A percentile compares a stretch with the other conserved stretches of the same genome.
phyloP scores from a whole-genome alignment of 2,329 filamentous ascomycete species.

The Ascomycota sp. region DNA sequence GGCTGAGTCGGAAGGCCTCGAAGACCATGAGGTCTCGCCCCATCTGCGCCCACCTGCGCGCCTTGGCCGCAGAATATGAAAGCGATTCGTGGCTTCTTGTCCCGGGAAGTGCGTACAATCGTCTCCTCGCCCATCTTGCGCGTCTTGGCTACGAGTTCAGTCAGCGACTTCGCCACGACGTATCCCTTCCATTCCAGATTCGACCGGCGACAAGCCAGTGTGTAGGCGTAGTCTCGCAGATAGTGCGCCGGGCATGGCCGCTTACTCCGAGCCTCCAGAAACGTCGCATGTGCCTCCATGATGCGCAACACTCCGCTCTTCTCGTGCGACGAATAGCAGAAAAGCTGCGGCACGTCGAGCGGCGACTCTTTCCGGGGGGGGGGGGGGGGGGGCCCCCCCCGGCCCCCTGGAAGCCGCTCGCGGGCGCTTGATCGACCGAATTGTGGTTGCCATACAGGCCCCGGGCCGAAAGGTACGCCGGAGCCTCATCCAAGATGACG shows the following conservation, averaged over 20 bases:
- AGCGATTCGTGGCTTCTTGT: conserved; percentile 12
- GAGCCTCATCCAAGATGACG: conserved; percentile 27
- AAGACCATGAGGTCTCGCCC: conserved; percentile 19
- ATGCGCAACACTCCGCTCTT: conserved; percentile 17
- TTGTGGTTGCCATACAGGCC: conserved; percentile 16
- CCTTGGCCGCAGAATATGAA: conserved; percentile 25
- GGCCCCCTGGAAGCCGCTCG: background rate
- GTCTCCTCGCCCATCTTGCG: conserved; percentile 3
- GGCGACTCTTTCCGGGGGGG: background rate
- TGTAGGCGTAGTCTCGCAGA: conserved; percentile 24
- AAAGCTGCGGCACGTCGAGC: conserved; percentile 12
- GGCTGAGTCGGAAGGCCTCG: conserved; percentile 18
- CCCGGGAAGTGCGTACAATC: conserved; percentile 7
- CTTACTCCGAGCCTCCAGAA: conserved; percentile 8
- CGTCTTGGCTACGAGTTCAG: conserved; percentile 14
- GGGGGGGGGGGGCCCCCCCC: background rate
- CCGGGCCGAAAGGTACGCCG: conserved; percentile 16
- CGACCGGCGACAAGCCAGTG: conserved; percentile 23
- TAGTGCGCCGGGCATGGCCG: conserved; percentile 3
- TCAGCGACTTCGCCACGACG: conserved; percentile 13
- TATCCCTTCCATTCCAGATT: conserved; percentile 21
- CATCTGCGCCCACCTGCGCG: conserved; percentile 21
- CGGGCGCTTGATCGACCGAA: conserved; percentile 5
- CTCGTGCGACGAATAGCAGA: conserved; percentile 23
- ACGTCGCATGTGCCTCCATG: conserved; percentile 13